phyloP scores from a whole-genome alignment of 2,329 filamentous ascomycete genomes.

The Ascomycota sp. region DNA sequence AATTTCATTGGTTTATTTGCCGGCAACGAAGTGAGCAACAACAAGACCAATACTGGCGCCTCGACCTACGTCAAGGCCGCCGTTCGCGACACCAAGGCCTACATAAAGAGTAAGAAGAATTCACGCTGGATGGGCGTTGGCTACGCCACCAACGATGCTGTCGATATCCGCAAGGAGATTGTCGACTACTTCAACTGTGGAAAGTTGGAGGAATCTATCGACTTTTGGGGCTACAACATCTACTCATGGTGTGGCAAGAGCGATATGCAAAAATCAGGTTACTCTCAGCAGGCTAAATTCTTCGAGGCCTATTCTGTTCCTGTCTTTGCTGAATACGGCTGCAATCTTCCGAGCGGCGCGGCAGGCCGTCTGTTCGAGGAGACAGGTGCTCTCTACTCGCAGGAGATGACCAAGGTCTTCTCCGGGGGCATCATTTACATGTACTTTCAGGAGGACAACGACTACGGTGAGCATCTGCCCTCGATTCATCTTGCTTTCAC shows the following conservation, averaged over 20 bases:
- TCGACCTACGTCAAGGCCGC: slow-evolving; percentile 95
- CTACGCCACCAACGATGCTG: slow-evolving; percentile 90
- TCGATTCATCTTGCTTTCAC: not conserved
- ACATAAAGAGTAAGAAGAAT: slow-evolving; percentile 67
- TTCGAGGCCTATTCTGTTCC: slow-evolving; percentile 81
- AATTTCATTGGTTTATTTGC: slow-evolving; percentile 97
- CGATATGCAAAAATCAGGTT: slow-evolving; percentile 56
- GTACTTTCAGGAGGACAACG: slow-evolving; percentile 83
- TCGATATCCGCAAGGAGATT: slow-evolving; percentile 59
- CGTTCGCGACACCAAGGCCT: slow-evolving; percentile 84
- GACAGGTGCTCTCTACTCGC: slow-evolving; percentile 59
- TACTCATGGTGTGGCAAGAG: slow-evolving; percentile 97
- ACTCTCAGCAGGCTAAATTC: slow-evolving; percentile 63
- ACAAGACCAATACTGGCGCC: slow-evolving; percentile 68
- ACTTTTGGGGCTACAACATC: slow-evolving; percentile 99
- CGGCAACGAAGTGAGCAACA: slow-evolving; percentile 92
- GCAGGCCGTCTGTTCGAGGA: slow-evolving; percentile 66
- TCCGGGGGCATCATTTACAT: slow-evolving; percentile 97
- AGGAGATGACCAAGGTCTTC: slow-evolving; percentile 70
- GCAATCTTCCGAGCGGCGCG: slow-evolving; percentile 46
- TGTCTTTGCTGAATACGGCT: slow-evolving; percentile 94
- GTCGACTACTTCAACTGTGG: slow-evolving; percentile 94
- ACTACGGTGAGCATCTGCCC: slow-evolving; percentile 45
- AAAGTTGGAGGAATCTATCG: slow-evolving; percentile 41
- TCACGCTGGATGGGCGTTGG: slow-evolving; percentile 74